These are phyloP conservation scores for Backusella mclennaniae DNA, from an alignment of 192 early-diverging fungal genomes.

Conservation along the genomic window DNA sequence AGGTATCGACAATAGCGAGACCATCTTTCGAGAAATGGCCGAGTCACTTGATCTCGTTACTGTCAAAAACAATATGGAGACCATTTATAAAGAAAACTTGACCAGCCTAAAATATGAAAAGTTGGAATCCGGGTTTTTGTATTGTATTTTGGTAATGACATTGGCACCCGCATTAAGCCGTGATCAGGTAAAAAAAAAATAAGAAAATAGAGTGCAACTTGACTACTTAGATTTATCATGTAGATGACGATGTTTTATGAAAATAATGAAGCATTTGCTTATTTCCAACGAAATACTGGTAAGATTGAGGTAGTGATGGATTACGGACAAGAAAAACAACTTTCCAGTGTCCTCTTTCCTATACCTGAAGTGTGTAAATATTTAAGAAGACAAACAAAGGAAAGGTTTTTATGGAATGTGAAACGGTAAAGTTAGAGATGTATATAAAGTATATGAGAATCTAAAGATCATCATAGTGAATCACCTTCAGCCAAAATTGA, in stretches of 20 bases:
- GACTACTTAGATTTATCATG: too few species aligned
- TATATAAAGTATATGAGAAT: not conserved
- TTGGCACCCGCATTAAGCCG: slow-evolving; percentile 13
- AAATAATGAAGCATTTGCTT: slow-evolving; percentile 16
- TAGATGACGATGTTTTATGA: slow-evolving; percentile 2
- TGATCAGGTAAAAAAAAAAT: slow-evolving; percentile 4
- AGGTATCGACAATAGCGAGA: slow-evolving; percentile 25
- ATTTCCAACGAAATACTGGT: slow-evolving; percentile 22
- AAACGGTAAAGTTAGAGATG: slow-evolving; percentile 16
- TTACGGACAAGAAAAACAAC: slow-evolving; percentile 30
- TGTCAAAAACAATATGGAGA: slow-evolving; percentile 20
- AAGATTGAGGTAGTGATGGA: slow-evolving; percentile 31
- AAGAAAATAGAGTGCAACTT: too few species aligned
- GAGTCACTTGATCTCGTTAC: slow-evolving; percentile 13
- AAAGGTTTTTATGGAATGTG: slow-evolving; percentile 28
- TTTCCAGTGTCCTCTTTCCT: slow-evolving; percentile 23
- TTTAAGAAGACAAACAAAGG: slow-evolving; percentile 19
- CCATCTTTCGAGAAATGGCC: slow-evolving; percentile 23
- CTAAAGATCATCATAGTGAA: not conserved
- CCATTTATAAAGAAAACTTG: slow-evolving; percentile 11
- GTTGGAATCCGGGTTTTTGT: slow-evolving; percentile 22
- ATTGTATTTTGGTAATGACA: slow-evolving; percentile 28
- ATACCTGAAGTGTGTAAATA: slow-evolving; percentile 29
- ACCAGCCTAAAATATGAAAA: slow-evolving; percentile 10
- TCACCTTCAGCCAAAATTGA: slow-evolving; percentile 27